A percentile compares a stretch with the other conserved stretches of the same genome.
These are phyloP conservation scores for Ramularia collo-cygni DNA, from an alignment of 2,329 filamentous ascomycete genomes.

Conservation along the genomic window DNA sequence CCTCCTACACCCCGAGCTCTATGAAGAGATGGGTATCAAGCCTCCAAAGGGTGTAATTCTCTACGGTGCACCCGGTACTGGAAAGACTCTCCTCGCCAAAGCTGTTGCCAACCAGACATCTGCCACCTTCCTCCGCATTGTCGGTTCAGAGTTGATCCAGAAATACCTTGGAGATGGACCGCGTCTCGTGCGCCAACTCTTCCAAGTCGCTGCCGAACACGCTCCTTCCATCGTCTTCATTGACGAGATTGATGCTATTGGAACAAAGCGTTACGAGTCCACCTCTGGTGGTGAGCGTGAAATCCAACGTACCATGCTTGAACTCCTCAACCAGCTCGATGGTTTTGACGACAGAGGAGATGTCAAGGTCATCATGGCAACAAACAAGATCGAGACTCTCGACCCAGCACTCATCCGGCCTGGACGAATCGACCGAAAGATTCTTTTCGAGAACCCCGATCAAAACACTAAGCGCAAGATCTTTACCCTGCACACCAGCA, in stretches of 20 bases:
- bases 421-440: constrained; percentile 97
- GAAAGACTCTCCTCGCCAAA: constrained; percentile 93
- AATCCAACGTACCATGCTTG: constrained; percentile 96
- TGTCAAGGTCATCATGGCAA: constrained; percentile 99
- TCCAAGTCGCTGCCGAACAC: constrained; percentile 92
- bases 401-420: constrained; percentile 94
- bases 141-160: constrained; percentile 94
- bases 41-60: constrained; percentile 98
- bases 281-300: constrained; percentile 95
- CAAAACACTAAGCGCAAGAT: constrained; percentile 97
- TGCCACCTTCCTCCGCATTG: constrained; percentile 93
- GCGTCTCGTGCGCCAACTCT: constrained; percentile 88
- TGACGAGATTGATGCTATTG: constrained; percentile 97
- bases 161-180: constrained; percentile 98
- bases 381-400: constrained; percentile 98
- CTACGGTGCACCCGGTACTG: constrained; percentile 93
- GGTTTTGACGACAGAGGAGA: constrained; percentile 98
- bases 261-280: constrained; percentile 97
- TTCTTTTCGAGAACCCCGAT: constrained; percentile 68
- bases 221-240: constrained; percentile 98
- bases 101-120: constrained; percentile 99
- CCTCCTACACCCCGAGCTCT: constrained; percentile 88
- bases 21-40: constrained; percentile 99
- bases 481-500: constrained; percentile 94
- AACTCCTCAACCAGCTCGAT: constrained; percentile 95